These are phyloP conservation scores for Phytopythium mirpurense DNA, from an alignment of 352 stramenopile genomes.

Conservation along the genomic window DNA sequence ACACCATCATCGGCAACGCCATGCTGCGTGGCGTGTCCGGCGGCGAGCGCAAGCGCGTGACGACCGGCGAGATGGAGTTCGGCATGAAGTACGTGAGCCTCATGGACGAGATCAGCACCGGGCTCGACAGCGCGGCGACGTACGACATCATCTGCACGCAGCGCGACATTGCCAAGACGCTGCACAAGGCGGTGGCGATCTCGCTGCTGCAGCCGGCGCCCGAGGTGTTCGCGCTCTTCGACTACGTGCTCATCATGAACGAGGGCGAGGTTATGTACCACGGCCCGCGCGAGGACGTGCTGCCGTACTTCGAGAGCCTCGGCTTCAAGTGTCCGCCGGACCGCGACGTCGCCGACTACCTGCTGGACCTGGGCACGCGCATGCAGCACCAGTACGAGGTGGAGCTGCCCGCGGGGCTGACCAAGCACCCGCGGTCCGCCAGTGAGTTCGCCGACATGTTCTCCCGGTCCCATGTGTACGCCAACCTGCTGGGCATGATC, in stretches of 20 bases:
- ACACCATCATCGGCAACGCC: slow-evolving; percentile 55
- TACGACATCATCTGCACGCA: slow-evolving; percentile 56
- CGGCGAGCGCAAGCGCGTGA: slow-evolving; percentile 89
- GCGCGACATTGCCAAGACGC: slow-evolving; percentile 33
- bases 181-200: slow-evolving; percentile 54
- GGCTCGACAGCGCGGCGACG: slow-evolving; percentile 46
- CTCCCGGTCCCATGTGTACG: slow-evolving; percentile 18
- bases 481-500: slow-evolving; percentile 10
- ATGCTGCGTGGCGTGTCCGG: slow-evolving; percentile 69
- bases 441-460: slow-evolving; percentile 36
- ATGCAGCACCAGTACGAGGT: slow-evolving; percentile 35
- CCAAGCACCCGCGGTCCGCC: slow-evolving; percentile 12
- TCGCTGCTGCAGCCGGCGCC: slow-evolving; percentile 75
- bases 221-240: slow-evolving; percentile 46
- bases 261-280: slow-evolving; percentile 40
- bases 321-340: slow-evolving; percentile 29
- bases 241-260: slow-evolving; percentile 45
- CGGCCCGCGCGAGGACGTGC: slow-evolving; percentile 23
- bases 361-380: slow-evolving; percentile 32
- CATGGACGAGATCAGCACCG: slow-evolving; percentile 75
- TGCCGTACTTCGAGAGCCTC: slow-evolving; percentile 32
- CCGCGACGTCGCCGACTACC: slow-evolving; percentile 45
- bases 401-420: slow-evolving; percentile 9
- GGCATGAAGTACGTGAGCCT: slow-evolving; percentile 70
- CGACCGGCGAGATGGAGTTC: slow-evolving; percentile 88